Percentiles rank a stretch among this genome's conserved stretches.
Conservation (phyloP, 176 grass and related monocot species). For the Carex cristatella region DNA sequence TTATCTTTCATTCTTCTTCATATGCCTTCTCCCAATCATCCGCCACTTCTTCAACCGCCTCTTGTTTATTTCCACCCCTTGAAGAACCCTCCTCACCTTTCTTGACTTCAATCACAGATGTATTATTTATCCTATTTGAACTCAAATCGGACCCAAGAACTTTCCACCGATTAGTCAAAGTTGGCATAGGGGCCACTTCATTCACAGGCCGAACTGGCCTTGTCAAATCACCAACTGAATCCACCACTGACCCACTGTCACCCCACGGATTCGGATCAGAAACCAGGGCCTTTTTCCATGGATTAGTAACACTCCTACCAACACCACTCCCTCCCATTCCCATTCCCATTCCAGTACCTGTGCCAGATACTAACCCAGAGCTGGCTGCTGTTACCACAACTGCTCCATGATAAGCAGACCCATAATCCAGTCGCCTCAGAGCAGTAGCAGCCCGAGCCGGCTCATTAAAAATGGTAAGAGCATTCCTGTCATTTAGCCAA, state of each 20-base stretch:
- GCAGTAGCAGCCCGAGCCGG: slow-evolving; percentile 77
- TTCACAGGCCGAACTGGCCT: slow-evolving; percentile 19
- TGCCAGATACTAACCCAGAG: slow-evolving; percentile 10
- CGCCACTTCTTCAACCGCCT: slow-evolving; percentile 47
- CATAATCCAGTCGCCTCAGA: slow-evolving; percentile 76
- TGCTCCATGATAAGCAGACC: slow-evolving; percentile 82
- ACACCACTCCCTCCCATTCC: slow-evolving; percentile 24
- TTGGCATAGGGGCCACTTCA: slow-evolving; percentile 26
- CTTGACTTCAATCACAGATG: slow-evolving; percentile 3
- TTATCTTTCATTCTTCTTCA: slow-evolving; percentile 35
- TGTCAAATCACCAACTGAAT: slow-evolving; percentile 28
- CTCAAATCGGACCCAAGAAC: slow-evolving; percentile 49
- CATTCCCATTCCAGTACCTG: slow-evolving; percentile 42
- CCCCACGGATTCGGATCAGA: slow-evolving; percentile 42
- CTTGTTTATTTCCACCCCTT: slow-evolving; percentile 27
- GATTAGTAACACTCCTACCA: slow-evolving; percentile 47
- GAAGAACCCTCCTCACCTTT: background rate
- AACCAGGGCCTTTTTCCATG: slow-evolving; percentile 55
- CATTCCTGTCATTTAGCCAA: slow-evolving; percentile 94
- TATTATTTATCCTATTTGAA: slow-evolving; percentile 21
- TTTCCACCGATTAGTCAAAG: slow-evolving; percentile 57
- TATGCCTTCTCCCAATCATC: slow-evolving; percentile 91
- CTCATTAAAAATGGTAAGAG: slow-evolving; percentile 68
- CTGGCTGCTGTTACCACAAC: slow-evolving; percentile 34
- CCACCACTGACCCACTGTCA: slow-evolving; percentile 40